These are phyloP conservation scores for Pontederia crassipes DNA, from an alignment of 176 grass and related monocot genomes.

Conservation along the genomic window DNA sequence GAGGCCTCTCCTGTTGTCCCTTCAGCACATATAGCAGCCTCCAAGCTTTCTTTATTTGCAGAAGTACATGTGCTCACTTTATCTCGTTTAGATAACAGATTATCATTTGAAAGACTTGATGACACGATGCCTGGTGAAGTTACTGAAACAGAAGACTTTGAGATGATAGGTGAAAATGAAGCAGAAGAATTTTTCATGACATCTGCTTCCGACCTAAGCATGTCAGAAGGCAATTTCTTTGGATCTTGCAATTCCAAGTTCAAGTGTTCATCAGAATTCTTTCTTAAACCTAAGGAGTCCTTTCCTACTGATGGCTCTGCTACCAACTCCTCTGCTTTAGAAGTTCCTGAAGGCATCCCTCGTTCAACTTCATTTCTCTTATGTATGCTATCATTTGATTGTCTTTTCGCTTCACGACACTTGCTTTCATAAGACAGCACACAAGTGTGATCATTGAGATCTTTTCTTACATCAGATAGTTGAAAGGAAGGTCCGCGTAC, in stretches of 20 bases:
- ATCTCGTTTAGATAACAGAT: conserved; percentile 20
- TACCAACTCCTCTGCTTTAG: conserved; percentile 14
- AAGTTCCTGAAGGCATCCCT: conserved; percentile 14
- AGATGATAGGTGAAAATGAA: conserved; percentile 30
- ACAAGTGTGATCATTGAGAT: conserved; percentile 21
- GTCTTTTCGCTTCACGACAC: conserved; percentile 25
- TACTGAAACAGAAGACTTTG: conserved; percentile 24
- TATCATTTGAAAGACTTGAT: conserved; percentile 32
- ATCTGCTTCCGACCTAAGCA: conserved; percentile 28
- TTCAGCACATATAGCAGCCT: conserved; percentile 18
- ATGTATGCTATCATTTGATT: conserved; percentile 15
- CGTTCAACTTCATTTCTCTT: conserved; percentile 15
- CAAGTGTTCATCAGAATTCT: conserved; percentile 12
- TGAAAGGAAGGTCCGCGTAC: conserved; percentile 5
- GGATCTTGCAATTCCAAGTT: conserved; percentile 31
- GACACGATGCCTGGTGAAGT: conserved; percentile 20
- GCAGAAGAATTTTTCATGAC: conserved; percentile 41
- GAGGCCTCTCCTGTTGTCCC: conserved; percentile 34
- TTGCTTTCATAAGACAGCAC: conserved; percentile 24
- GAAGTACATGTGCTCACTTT: conserved; percentile 21
- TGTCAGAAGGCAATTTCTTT: conserved; percentile 21
- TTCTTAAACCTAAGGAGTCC: conserved; percentile 22
- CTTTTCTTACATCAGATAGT: conserved; percentile 29
- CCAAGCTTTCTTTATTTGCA: conserved; percentile 28
- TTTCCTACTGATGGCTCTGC: conserved; percentile 21